phyloP scores from a whole-genome alignment of 495 filamentous ascomycete species.

The Glarea lozoyensis region DNA sequence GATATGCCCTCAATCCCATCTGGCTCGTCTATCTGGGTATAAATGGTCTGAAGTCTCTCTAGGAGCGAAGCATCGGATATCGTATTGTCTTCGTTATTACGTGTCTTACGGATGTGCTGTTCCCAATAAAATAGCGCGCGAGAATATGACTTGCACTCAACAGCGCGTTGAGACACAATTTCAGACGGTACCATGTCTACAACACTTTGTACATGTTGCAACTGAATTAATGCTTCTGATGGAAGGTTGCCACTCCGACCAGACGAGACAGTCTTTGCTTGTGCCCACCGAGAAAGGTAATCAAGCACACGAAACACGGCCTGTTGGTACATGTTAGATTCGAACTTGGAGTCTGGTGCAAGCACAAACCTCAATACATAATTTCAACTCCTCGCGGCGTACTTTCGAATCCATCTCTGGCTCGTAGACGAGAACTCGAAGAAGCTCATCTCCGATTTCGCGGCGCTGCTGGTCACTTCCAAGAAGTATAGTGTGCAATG shows the following conservation, averaged over 20 bases:
- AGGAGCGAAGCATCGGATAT: slow-evolving; percentile 49
- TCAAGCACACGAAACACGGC: slow-evolving; percentile 86
- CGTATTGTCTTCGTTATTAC: slow-evolving; percentile 27
- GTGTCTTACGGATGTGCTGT: slow-evolving; percentile 64
- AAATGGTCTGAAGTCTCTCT: slow-evolving; percentile 80
- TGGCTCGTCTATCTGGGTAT: slow-evolving; percentile 93
- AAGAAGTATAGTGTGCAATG: slow-evolving; percentile 66
- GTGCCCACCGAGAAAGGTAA: slow-evolving; percentile 83
- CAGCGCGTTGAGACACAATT: slow-evolving; percentile 71
- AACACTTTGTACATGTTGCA: slow-evolving; percentile 49
- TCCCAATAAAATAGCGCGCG: slow-evolving; percentile 91
- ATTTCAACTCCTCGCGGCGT: slow-evolving; percentile 60
- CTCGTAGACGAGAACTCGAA: slow-evolving; percentile 57
- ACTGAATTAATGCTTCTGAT: not conserved
- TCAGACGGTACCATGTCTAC: slow-evolving; percentile 72
- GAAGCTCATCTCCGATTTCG: slow-evolving; percentile 63
- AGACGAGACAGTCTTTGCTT: slow-evolving; percentile 55
- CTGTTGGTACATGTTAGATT: slow-evolving; percentile 31
- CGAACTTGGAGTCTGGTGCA: no score
- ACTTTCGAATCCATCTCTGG: slow-evolving; percentile 40
- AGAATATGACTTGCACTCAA: slow-evolving; percentile 88
- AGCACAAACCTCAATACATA: slow-evolving; percentile 80
- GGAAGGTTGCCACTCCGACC: not conserved
- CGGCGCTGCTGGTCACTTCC: slow-evolving; percentile 54
- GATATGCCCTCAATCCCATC: slow-evolving; percentile 96